Percentiles rank a stretch among this genome's conserved stretches.
phyloP scores from a whole-genome alignment of 1,284 basidiomycete genomes.

The Ceratobasidium sp. region DNA sequence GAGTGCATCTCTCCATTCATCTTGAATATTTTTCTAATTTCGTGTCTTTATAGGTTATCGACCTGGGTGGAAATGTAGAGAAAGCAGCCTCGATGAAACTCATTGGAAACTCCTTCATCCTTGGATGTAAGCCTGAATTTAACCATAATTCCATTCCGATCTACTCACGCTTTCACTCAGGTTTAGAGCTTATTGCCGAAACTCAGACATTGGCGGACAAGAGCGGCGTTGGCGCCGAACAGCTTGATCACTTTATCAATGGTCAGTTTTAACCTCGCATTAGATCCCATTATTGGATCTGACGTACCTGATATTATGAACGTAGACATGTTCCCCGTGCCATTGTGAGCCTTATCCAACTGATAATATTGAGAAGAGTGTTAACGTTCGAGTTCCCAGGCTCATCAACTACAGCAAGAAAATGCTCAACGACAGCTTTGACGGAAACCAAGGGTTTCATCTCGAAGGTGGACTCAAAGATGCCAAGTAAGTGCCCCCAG shows the following conservation, averaged over 20 bases:
- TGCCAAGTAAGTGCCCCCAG: slow-evolving; percentile 62
- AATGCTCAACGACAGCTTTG: slow-evolving; percentile 79
- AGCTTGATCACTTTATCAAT: slow-evolving; percentile 68
- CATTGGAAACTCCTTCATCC: slow-evolving; percentile 78
- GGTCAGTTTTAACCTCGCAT: slow-evolving; percentile 57
- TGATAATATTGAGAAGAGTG: slow-evolving; percentile 51
- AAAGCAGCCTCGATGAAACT: slow-evolving; percentile 86
- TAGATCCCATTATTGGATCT: slow-evolving; percentile 50
- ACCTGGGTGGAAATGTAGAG: slow-evolving; percentile 81
- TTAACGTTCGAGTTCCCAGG: slow-evolving; percentile 55
- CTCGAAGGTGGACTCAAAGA: slow-evolving; percentile 92
- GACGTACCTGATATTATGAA: slow-evolving; percentile 3
- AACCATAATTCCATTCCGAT: background rate
- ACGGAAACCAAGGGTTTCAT: slow-evolving; percentile 84
- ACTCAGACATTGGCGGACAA: slow-evolving; percentile 87
- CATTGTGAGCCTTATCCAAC: slow-evolving; percentile 60
- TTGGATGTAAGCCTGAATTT: slow-evolving; percentile 60
- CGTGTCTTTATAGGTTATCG: slow-evolving; percentile 61
- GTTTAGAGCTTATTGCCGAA: slow-evolving; percentile 84
- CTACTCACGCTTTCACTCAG: slow-evolving; percentile 19
- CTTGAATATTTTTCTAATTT: background rate
- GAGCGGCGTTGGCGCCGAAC: slow-evolving; percentile 77
- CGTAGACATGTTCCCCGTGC: slow-evolving; percentile 71
- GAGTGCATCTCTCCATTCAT: background rate
- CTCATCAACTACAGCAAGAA: slow-evolving; percentile 73